Conservation (phyloP, 805 yeast species). For the Candida ficus region DNA sequence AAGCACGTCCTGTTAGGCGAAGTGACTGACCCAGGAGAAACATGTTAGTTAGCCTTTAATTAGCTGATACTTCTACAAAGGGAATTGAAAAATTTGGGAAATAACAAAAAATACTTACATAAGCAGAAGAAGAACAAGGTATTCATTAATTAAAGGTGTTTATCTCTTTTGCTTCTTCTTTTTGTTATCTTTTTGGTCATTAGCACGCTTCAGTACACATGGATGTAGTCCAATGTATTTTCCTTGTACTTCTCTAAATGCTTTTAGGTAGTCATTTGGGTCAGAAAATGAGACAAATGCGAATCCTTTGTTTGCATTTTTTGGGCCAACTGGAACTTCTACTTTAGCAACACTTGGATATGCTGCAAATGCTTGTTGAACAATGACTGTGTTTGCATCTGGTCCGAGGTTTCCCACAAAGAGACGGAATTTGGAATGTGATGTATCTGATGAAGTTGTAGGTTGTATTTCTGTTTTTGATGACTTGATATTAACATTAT, state of each 20-base stretch:
- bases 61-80: too few relatives aligned
- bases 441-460: not conserved
- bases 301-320: slow-evolving; percentile 49
- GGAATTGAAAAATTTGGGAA: too few relatives aligned
- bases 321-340: slow-evolving; percentile 49
- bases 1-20: not conserved
- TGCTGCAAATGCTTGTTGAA: slow-evolving; percentile 48
- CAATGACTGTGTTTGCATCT: slow-evolving; percentile 55
- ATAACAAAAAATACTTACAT: too few relatives aligned
- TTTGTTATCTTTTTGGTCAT: slow-evolving; percentile 23
- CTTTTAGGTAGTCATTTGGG: slow-evolving; percentile 61
- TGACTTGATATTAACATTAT: slow-evolving; percentile 12
- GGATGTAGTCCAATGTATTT: slow-evolving; percentile 74
- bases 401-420: slow-evolving; percentile 72
- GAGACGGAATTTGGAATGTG: slow-evolving; percentile 44
- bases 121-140: too few relatives aligned
- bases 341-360: slow-evolving; percentile 53
- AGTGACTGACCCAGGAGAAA: not conserved
- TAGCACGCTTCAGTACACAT: slow-evolving; percentile 62
- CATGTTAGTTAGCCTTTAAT: not conserved
- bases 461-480: slow-evolving; percentile 5
- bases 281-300: slow-evolving; percentile 69
- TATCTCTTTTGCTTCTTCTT: slow-evolving; percentile 2
- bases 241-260: slow-evolving; percentile 73
- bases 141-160: too few relatives aligned